Evolutionary conservation across 805 yeast genomes (phyloP).

Genomic region (Kazachstania kunashirensis): DNA sequence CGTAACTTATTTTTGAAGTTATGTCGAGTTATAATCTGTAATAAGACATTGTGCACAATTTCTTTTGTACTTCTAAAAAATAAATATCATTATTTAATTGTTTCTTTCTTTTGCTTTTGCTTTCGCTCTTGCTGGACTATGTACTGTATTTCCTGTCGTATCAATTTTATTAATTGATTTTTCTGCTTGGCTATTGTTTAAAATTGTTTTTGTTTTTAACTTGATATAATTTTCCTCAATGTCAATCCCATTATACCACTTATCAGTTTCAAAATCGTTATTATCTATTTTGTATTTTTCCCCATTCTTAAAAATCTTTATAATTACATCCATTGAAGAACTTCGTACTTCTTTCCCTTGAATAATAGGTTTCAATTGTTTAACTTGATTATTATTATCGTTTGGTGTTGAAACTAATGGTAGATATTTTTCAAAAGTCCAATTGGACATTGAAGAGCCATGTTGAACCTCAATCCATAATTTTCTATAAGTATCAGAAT

Average conservation of each 20-base stretch:
- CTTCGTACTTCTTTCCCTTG: not conserved
- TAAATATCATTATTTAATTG: too few relatives aligned
- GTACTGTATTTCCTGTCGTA: too few relatives aligned
- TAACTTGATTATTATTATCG: not conserved
- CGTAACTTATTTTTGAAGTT: too few relatives aligned
- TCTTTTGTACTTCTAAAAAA: too few relatives aligned
- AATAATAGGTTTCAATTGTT: not conserved
- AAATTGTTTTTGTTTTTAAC: too few relatives aligned
- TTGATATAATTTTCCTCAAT: conserved; percentile 1
- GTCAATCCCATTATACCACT: not conserved
- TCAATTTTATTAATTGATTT: too few relatives aligned
- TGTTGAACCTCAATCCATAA: conserved; percentile 36
- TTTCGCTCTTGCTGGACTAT: too few relatives aligned
- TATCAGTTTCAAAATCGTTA: not conserved
- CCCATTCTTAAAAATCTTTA: not conserved
- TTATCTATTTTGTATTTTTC: not conserved
- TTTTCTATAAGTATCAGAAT: conserved; percentile 45
- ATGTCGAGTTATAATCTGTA: too few relatives aligned
- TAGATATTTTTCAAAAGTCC: conserved; percentile 35
- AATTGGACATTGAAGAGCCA: conserved; percentile 14
- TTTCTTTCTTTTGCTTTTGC: too few relatives aligned
- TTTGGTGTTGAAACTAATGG: conserved; percentile 52
- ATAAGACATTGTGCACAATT: too few relatives aligned
- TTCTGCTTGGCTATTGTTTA: too few relatives aligned
- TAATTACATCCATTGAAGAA: not conserved